Evolutionary conservation across 768 basidiomycete species (phyloP).

Genomic region (Suillus spraguei): DNA sequence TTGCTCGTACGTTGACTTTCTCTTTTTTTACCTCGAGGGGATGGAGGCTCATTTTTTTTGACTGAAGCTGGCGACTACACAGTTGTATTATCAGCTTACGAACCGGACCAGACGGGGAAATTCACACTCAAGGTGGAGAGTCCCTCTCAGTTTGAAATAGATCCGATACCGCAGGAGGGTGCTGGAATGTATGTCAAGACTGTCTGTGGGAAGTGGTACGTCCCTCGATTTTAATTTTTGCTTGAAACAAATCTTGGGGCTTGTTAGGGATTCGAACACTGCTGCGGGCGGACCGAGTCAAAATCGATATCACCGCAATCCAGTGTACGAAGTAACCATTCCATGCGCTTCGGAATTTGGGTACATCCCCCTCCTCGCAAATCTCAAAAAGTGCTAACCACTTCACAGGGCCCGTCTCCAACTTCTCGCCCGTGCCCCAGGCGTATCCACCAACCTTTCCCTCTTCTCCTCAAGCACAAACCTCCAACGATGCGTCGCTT

Average conservation of each 20-base stretch:
- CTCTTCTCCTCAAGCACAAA: constrained; percentile 42
- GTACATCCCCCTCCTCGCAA: constrained; percentile 39
- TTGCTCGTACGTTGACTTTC: constrained; percentile 49
- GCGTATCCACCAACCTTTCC: constrained; percentile 61
- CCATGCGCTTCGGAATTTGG: constrained; percentile 55
- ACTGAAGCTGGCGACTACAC: constrained; percentile 68
- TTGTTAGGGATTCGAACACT: constrained; percentile 51
- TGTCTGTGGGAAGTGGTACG: constrained; percentile 75
- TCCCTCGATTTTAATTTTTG: constrained; percentile 8
- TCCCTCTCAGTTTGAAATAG: constrained; percentile 60
- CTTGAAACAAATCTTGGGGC: not conserved
- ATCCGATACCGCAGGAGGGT: constrained; percentile 78
- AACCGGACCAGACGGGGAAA: constrained; percentile 65
- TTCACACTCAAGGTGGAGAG: constrained; percentile 70
- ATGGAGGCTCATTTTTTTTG: not conserved
- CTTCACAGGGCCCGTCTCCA: constrained; percentile 68
- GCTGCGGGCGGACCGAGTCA: constrained; percentile 75
- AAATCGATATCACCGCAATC: constrained; percentile 66
- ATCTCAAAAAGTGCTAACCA: not conserved
- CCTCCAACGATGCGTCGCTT: constrained; percentile 49
- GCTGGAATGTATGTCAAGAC: constrained; percentile 85
- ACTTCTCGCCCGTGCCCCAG: constrained; percentile 43
- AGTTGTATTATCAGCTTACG: constrained; percentile 83
- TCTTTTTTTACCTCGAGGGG: not conserved
- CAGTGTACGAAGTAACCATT: constrained; percentile 63